A percentile compares a stretch with the other conserved stretches of the same genome.
These are phyloP conservation scores for Cryphonectria radicalis DNA, from an alignment of 2,329 filamentous ascomycete genomes.

Conservation along the genomic window DNA sequence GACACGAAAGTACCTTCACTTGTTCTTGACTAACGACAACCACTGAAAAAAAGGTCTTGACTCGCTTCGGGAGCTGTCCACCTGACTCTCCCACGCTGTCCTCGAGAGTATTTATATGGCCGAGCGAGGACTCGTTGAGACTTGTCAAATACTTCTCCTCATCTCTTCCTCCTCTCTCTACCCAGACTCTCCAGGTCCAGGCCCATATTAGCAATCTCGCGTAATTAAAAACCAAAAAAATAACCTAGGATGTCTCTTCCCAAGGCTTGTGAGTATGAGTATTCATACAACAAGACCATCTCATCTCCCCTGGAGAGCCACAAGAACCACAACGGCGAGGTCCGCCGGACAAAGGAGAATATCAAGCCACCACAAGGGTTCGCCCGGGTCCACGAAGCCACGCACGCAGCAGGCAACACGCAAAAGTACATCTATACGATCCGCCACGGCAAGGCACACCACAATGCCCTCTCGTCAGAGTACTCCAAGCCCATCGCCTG, in stretches of 20 bases:
- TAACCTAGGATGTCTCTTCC: not conserved
- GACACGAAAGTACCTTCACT: not conserved
- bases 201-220: not conserved
- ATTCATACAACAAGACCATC: constrained; percentile 16
- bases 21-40: not conserved
- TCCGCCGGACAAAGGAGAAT: constrained; percentile 10
- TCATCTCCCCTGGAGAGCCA: constrained; percentile 3
- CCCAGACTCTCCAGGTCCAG: not conserved
- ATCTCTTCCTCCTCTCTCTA: not conserved
- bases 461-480: constrained; percentile 16
- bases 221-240: not conserved
- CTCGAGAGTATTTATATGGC: not conserved
- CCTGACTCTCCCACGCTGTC: not conserved
- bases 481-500: constrained; percentile 22
- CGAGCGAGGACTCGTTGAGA: not conserved
- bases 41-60: not conserved
- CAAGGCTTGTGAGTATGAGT: constrained; percentile 7
- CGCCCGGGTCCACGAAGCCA: not conserved
- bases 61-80: not conserved
- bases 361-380: constrained; percentile 7
- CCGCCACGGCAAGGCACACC: constrained; percentile 22
- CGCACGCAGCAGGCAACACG: not conserved
- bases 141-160: not conserved
- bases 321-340: constrained; percentile 10
- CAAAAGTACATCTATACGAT: constrained; percentile 23